Percentiles rank a stretch among this genome's conserved stretches.
These are phyloP conservation scores for Xylaria sp. DNA, from an alignment of 2,329 filamentous ascomycete genomes.

Conservation along the genomic window DNA sequence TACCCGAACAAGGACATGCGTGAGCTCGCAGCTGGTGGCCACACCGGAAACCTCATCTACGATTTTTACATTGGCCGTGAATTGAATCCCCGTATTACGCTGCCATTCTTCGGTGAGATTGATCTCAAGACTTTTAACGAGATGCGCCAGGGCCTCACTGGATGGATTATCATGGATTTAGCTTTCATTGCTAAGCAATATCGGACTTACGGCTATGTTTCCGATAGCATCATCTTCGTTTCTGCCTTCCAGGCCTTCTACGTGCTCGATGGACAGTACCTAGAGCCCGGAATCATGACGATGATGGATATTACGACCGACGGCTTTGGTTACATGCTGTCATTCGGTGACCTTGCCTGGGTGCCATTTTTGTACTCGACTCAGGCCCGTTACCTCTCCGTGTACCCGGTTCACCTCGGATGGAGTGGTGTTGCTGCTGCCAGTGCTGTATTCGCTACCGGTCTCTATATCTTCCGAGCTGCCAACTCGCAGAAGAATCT, in stretches of 20 bases:
- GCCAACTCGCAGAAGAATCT: constrained; percentile 95
- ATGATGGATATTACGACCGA: constrained; percentile 96
- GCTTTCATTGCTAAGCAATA: constrained; percentile 91
- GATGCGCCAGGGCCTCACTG: constrained; percentile 87
- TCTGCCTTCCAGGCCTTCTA: constrained; percentile 83
- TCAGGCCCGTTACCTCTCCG: constrained; percentile 85
- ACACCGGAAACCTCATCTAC: constrained; percentile 87
- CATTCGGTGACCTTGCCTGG: constrained; percentile 94
- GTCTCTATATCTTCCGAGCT: constrained; percentile 90
- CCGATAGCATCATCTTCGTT: constrained; percentile 86
- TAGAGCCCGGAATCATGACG: constrained; percentile 88
- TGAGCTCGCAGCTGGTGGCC: constrained; percentile 84
- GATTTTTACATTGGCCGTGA: constrained; percentile 98
- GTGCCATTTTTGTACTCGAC: constrained; percentile 89
- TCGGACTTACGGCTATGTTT: constrained; percentile 82
- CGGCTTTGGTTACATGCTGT: constrained; percentile 94
- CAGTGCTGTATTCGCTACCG: constrained; percentile 72
- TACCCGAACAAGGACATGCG: constrained; percentile 72
- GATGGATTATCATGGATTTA: constrained; percentile 87
- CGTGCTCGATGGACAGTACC: constrained; percentile 85
- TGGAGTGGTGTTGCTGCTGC: constrained; percentile 72
- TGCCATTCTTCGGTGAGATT: constrained; percentile 84
- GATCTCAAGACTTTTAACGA: constrained; percentile 94
- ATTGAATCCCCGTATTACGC: constrained; percentile 84
- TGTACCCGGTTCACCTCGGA: constrained; percentile 83